A percentile compares a stretch with the other conserved stretches of the same genome.
Evolutionary conservation across 2,329 filamentous ascomycete genomes (phyloP).

Genomic region (Stemphylium vesicarium): DNA sequence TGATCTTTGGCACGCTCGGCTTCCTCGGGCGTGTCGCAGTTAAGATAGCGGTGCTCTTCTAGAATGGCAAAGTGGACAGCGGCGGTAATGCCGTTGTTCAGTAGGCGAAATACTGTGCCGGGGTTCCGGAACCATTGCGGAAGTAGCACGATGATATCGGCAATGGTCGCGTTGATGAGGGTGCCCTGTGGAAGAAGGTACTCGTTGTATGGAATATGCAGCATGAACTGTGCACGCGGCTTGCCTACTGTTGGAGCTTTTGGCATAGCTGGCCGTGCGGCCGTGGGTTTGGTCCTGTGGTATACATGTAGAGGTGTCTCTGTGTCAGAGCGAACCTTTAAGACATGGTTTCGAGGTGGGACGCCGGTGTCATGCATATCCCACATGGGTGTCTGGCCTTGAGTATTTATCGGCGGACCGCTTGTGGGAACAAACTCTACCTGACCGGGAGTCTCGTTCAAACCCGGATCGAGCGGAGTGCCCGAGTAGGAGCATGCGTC

Average conservation of each 20-base stretch:
- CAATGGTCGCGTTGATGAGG: conserved; percentile 24
- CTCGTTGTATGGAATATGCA: conserved; percentile 12
- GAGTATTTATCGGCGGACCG: not conserved
- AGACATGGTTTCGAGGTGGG: not conserved
- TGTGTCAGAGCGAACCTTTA: not conserved
- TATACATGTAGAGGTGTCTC: not conserved
- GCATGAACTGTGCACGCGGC: conserved; percentile 4
- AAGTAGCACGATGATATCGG: conserved; percentile 23
- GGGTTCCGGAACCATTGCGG: conserved; percentile 27
- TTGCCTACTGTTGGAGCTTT: not conserved
- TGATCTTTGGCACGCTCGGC: conserved; percentile 13
- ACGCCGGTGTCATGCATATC: not conserved
- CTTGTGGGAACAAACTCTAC: not conserved
- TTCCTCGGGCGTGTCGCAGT: conserved; percentile 1
- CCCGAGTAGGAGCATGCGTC: not conserved
- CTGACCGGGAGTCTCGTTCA: not conserved
- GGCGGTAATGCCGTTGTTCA: conserved; percentile 23
- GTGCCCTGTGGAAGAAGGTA: conserved; percentile 8
- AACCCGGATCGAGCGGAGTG: not conserved
- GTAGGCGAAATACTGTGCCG: conserved; percentile 13
- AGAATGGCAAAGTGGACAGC: conserved; percentile 23
- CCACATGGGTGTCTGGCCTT: not conserved
- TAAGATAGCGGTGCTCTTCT: conserved; percentile 17
- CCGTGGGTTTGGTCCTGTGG: not conserved
- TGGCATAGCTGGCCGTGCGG: not conserved